A percentile compares a stretch with the other conserved stretches of the same genome.
Evolutionary conservation across 2,329 filamentous ascomycete species (phyloP).

Genomic region (Botrytis aclada): DNA sequence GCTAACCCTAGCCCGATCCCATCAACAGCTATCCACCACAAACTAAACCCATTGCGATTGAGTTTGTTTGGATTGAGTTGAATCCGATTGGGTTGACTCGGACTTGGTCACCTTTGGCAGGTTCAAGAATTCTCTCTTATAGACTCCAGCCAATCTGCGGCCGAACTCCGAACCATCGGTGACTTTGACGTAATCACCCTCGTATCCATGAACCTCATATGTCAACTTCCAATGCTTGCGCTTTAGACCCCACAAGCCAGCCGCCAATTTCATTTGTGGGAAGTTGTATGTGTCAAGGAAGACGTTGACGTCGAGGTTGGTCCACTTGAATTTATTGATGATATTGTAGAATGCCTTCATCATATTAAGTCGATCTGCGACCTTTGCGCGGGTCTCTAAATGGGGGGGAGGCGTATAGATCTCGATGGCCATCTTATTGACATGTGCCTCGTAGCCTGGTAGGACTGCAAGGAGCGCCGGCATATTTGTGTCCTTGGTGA

Average conservation of each 20-base stretch:
- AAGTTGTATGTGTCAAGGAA: background rate
- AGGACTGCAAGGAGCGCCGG: background rate
- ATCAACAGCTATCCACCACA: no score
- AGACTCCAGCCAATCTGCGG: background rate
- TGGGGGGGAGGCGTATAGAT: background rate
- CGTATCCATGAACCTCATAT: background rate
- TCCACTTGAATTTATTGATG: background rate
- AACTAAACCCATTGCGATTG: no score
- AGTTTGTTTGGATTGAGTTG: no score
- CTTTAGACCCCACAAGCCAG: background rate
- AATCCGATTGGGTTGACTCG: background rate
- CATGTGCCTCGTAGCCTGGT: background rate
- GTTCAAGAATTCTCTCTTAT: background rate
- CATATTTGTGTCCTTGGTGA: background rate
- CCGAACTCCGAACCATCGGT: background rate
- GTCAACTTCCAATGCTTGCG: background rate
- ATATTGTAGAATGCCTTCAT: background rate
- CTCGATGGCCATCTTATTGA: background rate
- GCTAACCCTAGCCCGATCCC: background rate
- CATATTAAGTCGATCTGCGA: background rate
- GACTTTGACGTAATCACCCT: background rate
- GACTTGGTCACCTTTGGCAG: background rate
- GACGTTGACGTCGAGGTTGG: background rate
- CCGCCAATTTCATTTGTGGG: background rate
- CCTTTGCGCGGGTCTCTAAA: background rate